Conservation (phyloP, 768 basidiomycete genomes). For the Mycena alexandri region DNA sequence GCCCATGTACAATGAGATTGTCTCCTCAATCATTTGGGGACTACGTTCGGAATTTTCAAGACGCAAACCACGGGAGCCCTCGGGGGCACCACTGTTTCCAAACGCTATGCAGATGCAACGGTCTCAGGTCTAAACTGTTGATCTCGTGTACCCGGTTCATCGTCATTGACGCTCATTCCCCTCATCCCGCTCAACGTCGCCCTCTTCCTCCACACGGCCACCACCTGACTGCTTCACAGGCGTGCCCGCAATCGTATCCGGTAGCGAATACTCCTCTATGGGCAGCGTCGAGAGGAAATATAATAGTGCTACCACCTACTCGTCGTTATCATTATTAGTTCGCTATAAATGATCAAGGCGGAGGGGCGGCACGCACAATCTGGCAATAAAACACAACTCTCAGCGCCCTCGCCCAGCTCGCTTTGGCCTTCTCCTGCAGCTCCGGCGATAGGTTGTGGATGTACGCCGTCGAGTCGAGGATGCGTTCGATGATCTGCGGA, state of each 20-base stretch:
- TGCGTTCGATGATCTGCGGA: slow-evolving; percentile 60
- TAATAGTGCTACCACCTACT: slow-evolving; percentile 21
- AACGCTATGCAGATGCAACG: no score
- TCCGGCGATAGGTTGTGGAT: slow-evolving; percentile 60
- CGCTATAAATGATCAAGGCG: slow-evolving; percentile 29
- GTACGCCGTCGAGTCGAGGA: slow-evolving; percentile 60
- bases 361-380: slow-evolving; percentile 55
- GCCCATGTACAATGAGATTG: no score
- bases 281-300: slow-evolving; percentile 32
- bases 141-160: no score
- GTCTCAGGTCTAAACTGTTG: no score
- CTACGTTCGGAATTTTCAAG: no score
- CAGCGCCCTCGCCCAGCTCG: slow-evolving; percentile 66
- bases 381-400: slow-evolving; percentile 69
- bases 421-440: slow-evolving; percentile 58
- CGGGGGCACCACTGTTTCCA: no score
- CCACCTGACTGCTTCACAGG: slow-evolving; percentile 3
- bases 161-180: no score
- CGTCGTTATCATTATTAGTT: background rate
- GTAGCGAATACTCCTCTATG: slow-evolving; percentile 29
- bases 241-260: slow-evolving; percentile 27
- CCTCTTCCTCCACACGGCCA: no score
- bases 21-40: no score
- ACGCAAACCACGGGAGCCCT: no score
- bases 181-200: no score